Evolutionary conservation across 176 grass and related monocot species (phyloP).

Genomic region (Puya raimondii): DNA sequence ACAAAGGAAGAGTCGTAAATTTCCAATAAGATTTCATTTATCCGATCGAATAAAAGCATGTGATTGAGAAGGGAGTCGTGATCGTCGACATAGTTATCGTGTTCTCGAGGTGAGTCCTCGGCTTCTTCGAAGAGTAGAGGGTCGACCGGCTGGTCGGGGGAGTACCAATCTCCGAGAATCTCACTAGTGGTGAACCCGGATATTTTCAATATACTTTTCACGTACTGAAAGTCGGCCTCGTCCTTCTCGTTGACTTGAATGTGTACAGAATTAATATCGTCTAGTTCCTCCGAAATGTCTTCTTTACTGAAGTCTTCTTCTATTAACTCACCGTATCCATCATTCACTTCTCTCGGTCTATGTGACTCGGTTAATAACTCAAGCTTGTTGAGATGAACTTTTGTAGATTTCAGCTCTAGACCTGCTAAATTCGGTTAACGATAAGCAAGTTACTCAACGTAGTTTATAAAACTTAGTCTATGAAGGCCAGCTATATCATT

Average conservation of each 20-base stretch:
- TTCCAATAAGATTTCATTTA: constrained; percentile 69
- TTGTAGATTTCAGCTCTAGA: constrained; percentile 23
- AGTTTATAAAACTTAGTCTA: background rate
- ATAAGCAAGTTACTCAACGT: background rate
- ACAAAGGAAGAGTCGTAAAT: constrained; percentile 51
- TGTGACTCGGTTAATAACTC: constrained; percentile 40
- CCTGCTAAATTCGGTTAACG: constrained; percentile 19
- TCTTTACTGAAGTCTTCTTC: background rate
- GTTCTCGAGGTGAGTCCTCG: constrained; percentile 35
- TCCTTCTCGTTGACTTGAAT: constrained; percentile 70
- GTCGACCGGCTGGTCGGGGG: constrained; percentile 44
- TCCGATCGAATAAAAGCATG: constrained; percentile 90
- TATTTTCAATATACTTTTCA: constrained; percentile 72
- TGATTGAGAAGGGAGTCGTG: constrained; percentile 33
- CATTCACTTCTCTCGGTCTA: background rate
- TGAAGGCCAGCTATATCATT: background rate
- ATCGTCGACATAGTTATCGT: constrained; percentile 17
- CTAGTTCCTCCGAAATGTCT: constrained; percentile 1
- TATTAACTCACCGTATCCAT: background rate
- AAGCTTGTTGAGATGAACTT: constrained; percentile 33
- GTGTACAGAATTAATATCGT: constrained; percentile 18
- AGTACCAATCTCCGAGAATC: constrained; percentile 41
- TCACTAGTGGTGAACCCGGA: constrained; percentile 50
- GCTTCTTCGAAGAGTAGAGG: constrained; percentile 54
- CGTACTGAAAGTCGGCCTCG: constrained; percentile 66